Percentiles rank a stretch among this genome's conserved stretches.
These are phyloP conservation scores for Ehretia macrophylla DNA, from an alignment of 257 asterid genomes.

Conservation along the genomic window DNA sequence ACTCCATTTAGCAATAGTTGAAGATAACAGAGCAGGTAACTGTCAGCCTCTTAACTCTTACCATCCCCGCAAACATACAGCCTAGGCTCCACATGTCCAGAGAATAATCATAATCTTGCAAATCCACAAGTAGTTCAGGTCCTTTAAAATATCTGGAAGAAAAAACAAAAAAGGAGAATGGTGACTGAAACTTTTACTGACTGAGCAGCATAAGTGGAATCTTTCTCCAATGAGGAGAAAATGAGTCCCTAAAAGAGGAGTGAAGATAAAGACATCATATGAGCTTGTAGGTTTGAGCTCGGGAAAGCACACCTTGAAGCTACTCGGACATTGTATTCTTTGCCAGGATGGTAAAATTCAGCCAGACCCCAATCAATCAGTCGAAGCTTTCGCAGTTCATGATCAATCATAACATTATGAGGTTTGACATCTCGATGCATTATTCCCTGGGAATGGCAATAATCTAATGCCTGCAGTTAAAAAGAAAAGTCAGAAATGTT, in stretches of 20 bases:
- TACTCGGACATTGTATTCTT: constrained; percentile 27
- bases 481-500: not conserved
- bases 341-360: constrained; percentile 31
- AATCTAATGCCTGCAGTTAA: constrained; percentile 23
- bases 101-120: constrained; percentile 75
- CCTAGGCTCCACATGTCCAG: constrained; percentile 77
- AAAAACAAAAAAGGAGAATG: not conserved
- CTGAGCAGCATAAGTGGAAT: not conserved
- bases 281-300: not conserved
- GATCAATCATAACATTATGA: constrained; percentile 33
- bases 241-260: not conserved
- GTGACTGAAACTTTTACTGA: not conserved
- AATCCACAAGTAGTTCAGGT: constrained; percentile 59
- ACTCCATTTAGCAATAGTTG: not conserved
- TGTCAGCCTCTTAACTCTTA: constrained; percentile 2
- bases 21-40: not conserved
- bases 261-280: not conserved
- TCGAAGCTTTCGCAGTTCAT: constrained; percentile 27
- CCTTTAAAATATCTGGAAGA: constrained; percentile 34
- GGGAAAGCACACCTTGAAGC: constrained; percentile 20
- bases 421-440: constrained; percentile 34
- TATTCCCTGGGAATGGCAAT: constrained; percentile 29
- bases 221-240: not conserved
- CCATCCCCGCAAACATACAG: constrained; percentile 52
- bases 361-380: constrained; percentile 30